A percentile compares a stretch with the other conserved stretches of the same genome.
These are phyloP conservation scores for Stemphylium beticola DNA, from an alignment of 2,329 filamentous ascomycete species.

Conservation along the genomic window DNA sequence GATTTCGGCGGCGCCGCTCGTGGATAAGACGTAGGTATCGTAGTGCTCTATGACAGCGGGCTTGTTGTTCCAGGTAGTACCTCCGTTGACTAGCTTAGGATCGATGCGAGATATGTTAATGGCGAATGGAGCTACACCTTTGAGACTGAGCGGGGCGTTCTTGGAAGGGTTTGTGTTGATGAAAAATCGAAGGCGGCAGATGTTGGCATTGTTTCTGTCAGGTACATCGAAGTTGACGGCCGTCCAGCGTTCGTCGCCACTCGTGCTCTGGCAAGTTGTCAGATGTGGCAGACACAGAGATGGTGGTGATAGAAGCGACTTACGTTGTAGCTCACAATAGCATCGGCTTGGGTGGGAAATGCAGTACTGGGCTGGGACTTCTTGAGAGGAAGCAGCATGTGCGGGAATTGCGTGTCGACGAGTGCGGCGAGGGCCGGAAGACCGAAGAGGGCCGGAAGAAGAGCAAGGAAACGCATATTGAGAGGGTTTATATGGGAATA, in stretches of 20 bases:
- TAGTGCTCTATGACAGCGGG: slow-evolving; percentile 20
- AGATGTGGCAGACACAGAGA: neutral
- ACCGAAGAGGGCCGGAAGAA: slow-evolving; percentile 29
- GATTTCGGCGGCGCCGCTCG: slow-evolving; percentile 3
- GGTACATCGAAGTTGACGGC: slow-evolving; percentile 44
- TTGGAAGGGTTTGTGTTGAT: slow-evolving; percentile 27
- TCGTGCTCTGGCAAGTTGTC: slow-evolving; percentile 15
- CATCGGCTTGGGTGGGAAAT: slow-evolving; percentile 32
- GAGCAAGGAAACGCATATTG: slow-evolving; percentile 32
- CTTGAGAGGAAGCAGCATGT: slow-evolving; percentile 44
- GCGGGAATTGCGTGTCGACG: slow-evolving; percentile 34
- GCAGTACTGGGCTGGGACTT: slow-evolving; percentile 23
- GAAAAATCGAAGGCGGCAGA: slow-evolving; percentile 36
- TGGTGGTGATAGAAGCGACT: neutral
- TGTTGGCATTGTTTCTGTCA: slow-evolving; percentile 21
- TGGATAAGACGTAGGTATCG: slow-evolving; percentile 3
- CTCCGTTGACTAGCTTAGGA: slow-evolving; percentile 32
- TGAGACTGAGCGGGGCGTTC: slow-evolving; percentile 27
- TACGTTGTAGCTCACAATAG: slow-evolving; percentile 29
- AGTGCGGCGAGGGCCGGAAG: slow-evolving; percentile 18
- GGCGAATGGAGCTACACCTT: slow-evolving; percentile 23
- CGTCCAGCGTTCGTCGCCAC: slow-evolving; percentile 19
- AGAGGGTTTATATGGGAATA: neutral
- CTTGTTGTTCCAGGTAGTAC: slow-evolving; percentile 36
- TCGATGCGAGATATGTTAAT: slow-evolving; percentile 36